Conservation (phyloP, 805 yeast species). For the Hyphopichia homilentoma region DNA sequence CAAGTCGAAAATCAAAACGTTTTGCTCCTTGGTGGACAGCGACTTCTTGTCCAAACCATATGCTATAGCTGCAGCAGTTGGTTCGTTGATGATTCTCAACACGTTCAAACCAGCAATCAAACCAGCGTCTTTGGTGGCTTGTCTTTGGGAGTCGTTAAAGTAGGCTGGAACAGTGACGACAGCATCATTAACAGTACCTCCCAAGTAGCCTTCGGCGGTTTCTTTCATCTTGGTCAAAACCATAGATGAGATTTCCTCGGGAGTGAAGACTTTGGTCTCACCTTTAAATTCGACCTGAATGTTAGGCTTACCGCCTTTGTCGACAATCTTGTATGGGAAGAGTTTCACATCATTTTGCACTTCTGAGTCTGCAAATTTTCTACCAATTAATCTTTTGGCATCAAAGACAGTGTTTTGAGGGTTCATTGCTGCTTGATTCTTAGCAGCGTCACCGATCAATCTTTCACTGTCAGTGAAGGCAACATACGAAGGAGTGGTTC, state of each 20-base stretch:
- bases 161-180: constrained; percentile 43
- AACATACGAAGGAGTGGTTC: constrained; percentile 96
- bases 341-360: constrained; percentile 80
- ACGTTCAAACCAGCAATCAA: constrained; percentile 45
- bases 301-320: constrained; percentile 81
- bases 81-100: constrained; percentile 42
- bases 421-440: constrained; percentile 97
- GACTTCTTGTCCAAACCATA: constrained; percentile 30
- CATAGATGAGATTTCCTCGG: constrained; percentile 95
- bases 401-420: constrained; percentile 92
- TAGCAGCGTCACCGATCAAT: constrained; percentile 96
- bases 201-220: constrained; percentile 88
- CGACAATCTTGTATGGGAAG: constrained; percentile 80
- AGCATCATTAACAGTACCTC: constrained; percentile 64
- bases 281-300: constrained; percentile 87
- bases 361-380: constrained; percentile 71
- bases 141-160: constrained; percentile 43
- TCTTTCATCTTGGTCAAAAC: constrained; percentile 88
- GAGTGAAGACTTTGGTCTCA: constrained; percentile 83
- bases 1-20: constrained; percentile 86
- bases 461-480: constrained; percentile 96
- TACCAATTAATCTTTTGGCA: constrained; percentile 92
- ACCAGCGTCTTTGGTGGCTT: constrained; percentile 43
- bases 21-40: constrained; percentile 65
- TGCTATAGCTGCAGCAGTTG: constrained; percentile 46